These are phyloP conservation scores for Rosa lucieae DNA, from an alignment of 306 rosid species.

Conservation along the genomic window DNA sequence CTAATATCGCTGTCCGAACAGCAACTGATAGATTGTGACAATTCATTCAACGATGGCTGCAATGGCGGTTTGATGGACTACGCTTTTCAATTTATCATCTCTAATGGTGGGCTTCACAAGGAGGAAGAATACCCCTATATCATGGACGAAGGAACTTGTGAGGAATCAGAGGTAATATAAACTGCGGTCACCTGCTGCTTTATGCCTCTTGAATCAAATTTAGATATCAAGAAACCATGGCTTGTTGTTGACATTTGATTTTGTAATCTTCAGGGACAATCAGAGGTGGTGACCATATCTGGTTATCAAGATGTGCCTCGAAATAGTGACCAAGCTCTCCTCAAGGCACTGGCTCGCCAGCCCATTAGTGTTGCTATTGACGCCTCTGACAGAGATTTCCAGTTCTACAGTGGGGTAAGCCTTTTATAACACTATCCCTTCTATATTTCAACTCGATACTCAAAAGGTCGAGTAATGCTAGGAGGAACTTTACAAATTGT, in stretches of 20 bases:
- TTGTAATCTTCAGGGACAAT: constrained; percentile 47
- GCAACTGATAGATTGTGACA: constrained; percentile 49
- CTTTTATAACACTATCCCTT: not conserved
- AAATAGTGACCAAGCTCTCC: constrained; percentile 68
- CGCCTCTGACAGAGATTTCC: constrained; percentile 84
- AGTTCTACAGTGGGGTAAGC: constrained; percentile 85
- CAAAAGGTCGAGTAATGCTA: not conserved
- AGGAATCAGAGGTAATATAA: constrained; percentile 52
- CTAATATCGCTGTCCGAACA: constrained; percentile 53
- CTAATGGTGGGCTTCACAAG: constrained; percentile 42
- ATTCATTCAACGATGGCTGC: constrained; percentile 47
- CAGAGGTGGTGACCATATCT: constrained; percentile 56
- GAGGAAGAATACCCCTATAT: constrained; percentile 56
- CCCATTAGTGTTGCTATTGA: constrained; percentile 90
- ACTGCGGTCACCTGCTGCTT: not conserved
- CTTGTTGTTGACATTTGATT: not conserved
- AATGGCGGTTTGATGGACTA: constrained; percentile 49
- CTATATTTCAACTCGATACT: not conserved
- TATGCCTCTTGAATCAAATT: not conserved
- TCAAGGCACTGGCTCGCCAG: constrained; percentile 89
- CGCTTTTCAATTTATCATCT: constrained; percentile 39
- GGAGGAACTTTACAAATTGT: not conserved
- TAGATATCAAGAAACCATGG: not conserved
- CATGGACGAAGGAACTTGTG: constrained; percentile 89
- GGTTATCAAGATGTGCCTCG: constrained; percentile 87